These are phyloP conservation scores for Rhizophora apiculata DNA, from an alignment of 345 rosid species.

Conservation along the genomic window DNA sequence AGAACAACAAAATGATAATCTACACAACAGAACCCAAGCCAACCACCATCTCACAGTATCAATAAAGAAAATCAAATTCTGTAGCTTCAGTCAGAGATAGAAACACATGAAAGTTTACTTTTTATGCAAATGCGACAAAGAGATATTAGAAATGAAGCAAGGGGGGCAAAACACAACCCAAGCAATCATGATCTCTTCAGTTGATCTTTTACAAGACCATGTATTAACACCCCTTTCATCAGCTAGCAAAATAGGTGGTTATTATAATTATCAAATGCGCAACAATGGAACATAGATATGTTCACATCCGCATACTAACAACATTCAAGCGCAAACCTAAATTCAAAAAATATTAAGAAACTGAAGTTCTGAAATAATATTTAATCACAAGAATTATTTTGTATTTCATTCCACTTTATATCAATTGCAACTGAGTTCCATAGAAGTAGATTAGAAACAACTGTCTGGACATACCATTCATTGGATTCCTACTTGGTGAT, in stretches of 20 bases:
- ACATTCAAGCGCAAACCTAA: background rate
- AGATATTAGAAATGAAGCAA: no score
- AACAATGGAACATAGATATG: background rate
- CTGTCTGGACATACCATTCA: constrained; percentile 42
- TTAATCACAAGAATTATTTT: background rate
- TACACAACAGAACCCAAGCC: background rate
- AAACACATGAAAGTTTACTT: background rate
- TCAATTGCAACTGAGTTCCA: background rate
- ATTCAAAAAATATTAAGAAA: background rate
- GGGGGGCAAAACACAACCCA: background rate
- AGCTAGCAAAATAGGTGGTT: background rate
- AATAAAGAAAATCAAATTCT: background rate
- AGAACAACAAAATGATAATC: background rate
- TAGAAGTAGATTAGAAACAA: constrained; percentile 19
- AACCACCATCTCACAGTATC: background rate
- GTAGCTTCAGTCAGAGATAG: background rate
- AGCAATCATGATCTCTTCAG: background rate
- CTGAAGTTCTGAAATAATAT: background rate
- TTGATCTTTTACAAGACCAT: background rate
- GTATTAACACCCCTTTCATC: background rate
- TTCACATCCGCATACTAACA: background rate
- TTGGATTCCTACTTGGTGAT: constrained; percentile 43
- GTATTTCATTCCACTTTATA: background rate
- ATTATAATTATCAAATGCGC: background rate
- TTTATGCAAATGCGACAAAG: no score